phyloP scores from a whole-genome alignment of 2,329 filamentous ascomycete genomes.

The Penicillium sp. region DNA sequence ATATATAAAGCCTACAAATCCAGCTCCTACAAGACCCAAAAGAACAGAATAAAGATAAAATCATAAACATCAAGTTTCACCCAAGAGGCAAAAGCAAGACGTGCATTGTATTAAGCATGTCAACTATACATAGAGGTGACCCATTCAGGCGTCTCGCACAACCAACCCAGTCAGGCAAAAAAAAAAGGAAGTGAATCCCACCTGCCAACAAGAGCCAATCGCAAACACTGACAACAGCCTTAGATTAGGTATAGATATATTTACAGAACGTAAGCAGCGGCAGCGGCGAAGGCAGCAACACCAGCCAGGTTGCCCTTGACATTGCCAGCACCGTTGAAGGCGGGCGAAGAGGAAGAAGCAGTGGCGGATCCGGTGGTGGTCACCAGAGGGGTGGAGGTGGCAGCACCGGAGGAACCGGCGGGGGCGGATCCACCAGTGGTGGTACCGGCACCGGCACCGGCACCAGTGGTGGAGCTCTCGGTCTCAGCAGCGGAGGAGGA shows the following conservation, averaged over 20 bases:
- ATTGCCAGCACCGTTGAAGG: slow-evolving; percentile 27
- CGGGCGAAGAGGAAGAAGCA: slow-evolving; percentile 20
- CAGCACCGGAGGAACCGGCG: slow-evolving; percentile 12
- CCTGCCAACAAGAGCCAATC: background rate
- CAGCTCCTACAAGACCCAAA: too few relatives aligned
- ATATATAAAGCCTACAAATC: too few relatives aligned
- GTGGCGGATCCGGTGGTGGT: slow-evolving; percentile 15
- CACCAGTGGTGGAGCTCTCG: background rate
- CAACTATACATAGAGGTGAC: slow-evolving; percentile 6
- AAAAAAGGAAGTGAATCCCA: background rate
- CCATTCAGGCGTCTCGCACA: background rate
- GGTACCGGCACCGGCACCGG: slow-evolving; percentile 9
- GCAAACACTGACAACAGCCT: slow-evolving; percentile 1
- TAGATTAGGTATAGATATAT: slow-evolving; percentile 17
- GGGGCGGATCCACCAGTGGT: slow-evolving; percentile 8
- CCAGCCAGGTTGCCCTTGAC: slow-evolving; percentile 30
- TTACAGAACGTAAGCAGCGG: slow-evolving; percentile 29
- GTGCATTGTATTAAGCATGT: slow-evolving; percentile 7
- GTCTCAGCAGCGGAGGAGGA: slow-evolving; percentile 5
- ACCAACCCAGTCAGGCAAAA: background rate
- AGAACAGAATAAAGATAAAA: background rate
- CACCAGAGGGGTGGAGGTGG: slow-evolving; percentile 21
- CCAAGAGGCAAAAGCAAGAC: background rate
- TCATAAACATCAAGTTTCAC: background rate
- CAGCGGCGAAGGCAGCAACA: slow-evolving; percentile 27